Percentiles rank a stretch among this genome's conserved stretches.
Conservation (phyloP, 2,329 filamentous ascomycete genomes). For the Xylariaceae sp. region DNA sequence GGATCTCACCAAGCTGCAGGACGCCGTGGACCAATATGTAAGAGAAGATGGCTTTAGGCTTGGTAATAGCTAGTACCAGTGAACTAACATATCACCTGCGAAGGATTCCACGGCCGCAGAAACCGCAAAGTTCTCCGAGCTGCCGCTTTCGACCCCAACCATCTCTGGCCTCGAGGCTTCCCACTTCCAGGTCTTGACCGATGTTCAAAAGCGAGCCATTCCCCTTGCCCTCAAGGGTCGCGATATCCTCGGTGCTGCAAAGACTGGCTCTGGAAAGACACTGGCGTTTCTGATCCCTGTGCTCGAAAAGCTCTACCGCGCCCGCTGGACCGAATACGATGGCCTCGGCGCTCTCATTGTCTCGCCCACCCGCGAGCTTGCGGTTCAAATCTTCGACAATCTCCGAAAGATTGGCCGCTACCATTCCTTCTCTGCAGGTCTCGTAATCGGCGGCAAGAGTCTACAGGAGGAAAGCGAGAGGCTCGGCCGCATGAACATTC, state of each 20-base stretch:
- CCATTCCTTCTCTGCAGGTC: slow-evolving; percentile 85
- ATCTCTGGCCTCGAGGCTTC: slow-evolving; percentile 74
- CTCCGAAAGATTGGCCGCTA: slow-evolving; percentile 83
- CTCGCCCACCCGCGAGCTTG: slow-evolving; percentile 85
- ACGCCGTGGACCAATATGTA: slow-evolving; percentile 39
- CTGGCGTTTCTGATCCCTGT: slow-evolving; percentile 89
- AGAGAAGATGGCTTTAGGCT: slow-evolving; percentile 12
- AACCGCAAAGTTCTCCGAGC: slow-evolving; percentile 69
- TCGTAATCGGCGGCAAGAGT: slow-evolving; percentile 92
- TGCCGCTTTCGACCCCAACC: slow-evolving; percentile 82
- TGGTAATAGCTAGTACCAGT: not conserved
- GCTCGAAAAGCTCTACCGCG: slow-evolving; percentile 85
- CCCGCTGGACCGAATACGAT: slow-evolving; percentile 85
- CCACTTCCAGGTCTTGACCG: slow-evolving; percentile 86
- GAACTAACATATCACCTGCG: slow-evolving; percentile 1
- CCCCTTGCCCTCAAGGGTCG: slow-evolving; percentile 64
- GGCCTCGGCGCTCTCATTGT: slow-evolving; percentile 90
- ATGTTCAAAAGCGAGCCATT: slow-evolving; percentile 87
- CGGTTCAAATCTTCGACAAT: slow-evolving; percentile 95
- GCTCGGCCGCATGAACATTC: slow-evolving; percentile 88
- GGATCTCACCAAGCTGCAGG: slow-evolving; percentile 37
- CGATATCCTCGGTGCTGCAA: slow-evolving; percentile 91
- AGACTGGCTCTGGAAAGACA: slow-evolving; percentile 94
- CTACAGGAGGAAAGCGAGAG: slow-evolving; percentile 82
- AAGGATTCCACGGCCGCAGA: slow-evolving; percentile 58